Conservation (phyloP, 2,329 filamentous ascomycete species). For the Fusarium concolor region DNA sequence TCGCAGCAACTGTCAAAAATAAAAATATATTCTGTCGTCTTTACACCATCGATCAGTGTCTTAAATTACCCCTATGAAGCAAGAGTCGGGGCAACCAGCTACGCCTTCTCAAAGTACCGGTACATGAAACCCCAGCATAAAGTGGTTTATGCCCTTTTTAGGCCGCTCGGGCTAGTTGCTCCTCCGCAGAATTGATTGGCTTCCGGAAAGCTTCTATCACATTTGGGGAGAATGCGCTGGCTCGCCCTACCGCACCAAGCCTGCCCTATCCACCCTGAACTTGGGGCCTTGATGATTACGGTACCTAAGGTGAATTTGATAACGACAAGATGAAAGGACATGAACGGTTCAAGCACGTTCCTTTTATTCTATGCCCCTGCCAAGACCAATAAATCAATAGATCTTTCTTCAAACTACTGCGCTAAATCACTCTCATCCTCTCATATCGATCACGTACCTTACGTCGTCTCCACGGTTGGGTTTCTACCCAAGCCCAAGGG, state of each 20-base stretch:
- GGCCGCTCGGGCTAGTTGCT: constrained; percentile 5
- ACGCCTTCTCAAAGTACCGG: constrained; percentile 16
- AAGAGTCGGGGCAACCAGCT: constrained; percentile 16
- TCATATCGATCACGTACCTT: constrained; percentile 18
- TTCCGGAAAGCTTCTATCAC: constrained; percentile 1
- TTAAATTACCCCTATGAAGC: constrained; percentile 20
- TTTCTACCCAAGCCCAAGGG: constrained; percentile 25
- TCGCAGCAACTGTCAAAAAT: not conserved
- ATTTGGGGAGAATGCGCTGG: constrained; percentile 20
- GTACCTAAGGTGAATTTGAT: not conserved
- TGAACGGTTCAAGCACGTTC: not conserved
- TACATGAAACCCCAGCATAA: constrained; percentile 2
- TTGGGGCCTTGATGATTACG: not conserved
- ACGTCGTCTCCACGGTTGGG: constrained; percentile 34
- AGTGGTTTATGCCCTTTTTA: constrained; percentile 27
- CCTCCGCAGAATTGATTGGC: constrained; percentile 28
- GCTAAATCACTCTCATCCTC: not conserved
- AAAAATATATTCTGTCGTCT: not conserved
- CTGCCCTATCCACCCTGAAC: constrained; percentile 21
- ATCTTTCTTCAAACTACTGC: not conserved
- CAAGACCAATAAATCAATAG: not conserved
- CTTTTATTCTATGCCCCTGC: not conserved
- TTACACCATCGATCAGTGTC: constrained; percentile 2
- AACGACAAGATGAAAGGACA: not conserved
- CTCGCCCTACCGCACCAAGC: constrained; percentile 16